phyloP scores from a whole-genome alignment of 139 green algal species.

The Volvox africanus region DNA sequence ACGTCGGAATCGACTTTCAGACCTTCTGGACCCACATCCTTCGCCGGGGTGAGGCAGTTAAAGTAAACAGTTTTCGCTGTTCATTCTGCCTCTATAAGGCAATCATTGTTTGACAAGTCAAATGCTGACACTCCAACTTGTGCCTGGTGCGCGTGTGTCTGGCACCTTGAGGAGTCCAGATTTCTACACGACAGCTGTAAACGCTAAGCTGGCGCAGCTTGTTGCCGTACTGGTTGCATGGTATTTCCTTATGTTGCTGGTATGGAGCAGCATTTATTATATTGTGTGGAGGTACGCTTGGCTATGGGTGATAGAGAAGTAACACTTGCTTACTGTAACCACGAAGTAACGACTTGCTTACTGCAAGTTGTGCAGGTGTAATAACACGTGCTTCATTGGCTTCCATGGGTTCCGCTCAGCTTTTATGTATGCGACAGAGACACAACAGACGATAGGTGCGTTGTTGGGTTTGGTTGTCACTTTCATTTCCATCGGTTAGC shows the following conservation, averaged over 20 bases:
- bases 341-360: too few relatives aligned
- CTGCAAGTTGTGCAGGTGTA: conserved; percentile 46
- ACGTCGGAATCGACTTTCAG: conserved; percentile 38
- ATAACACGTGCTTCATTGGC: conserved; percentile 66
- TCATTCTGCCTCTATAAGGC: too few relatives aligned
- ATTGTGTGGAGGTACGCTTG: conserved; percentile 54
- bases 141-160: too few relatives aligned
- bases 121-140: too few relatives aligned
- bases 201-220: conserved; percentile 54
- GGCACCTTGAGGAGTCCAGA: conserved; percentile 47
- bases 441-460: conserved; percentile 82
- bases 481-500: too few relatives aligned
- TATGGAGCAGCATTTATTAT: conserved; percentile 53
- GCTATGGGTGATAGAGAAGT: neutral
- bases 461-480: too few relatives aligned
- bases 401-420: conserved; percentile 68
- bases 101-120: too few relatives aligned
- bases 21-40: conserved; percentile 48
- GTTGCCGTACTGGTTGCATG: conserved; percentile 2
- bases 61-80: too few relatives aligned
- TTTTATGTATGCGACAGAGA: conserved; percentile 80
- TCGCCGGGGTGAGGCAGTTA: conserved; percentile 6
- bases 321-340: too few relatives aligned
- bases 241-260: conserved; percentile 33
- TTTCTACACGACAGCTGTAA: conserved; percentile 80